Base-by-base conservation (phyloP, 108 stramenopile genomes). In the Phaeodactylum tricornutum region DNA sequence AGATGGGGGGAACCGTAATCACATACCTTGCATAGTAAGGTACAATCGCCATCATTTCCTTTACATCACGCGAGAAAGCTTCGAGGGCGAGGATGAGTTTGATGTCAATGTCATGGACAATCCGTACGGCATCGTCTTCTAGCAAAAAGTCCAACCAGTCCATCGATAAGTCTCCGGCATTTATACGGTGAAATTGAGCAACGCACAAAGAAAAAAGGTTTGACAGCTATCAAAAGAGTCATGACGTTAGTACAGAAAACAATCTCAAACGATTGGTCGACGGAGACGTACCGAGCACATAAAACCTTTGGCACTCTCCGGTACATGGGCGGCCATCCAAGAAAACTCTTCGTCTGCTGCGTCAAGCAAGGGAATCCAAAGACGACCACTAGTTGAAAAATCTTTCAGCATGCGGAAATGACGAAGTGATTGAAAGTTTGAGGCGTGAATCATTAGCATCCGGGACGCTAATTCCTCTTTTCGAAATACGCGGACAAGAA, bases 1-100 rank as follows among this genome's bases (percentile, higher is more conserved):
- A 28, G 19, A 45, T 11, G 22, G 48, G 26, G 37, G 19, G n/a
- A n/a, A n/a, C n/a, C n/a, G n/a, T n/a, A n/a, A n/a, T 5, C 19
- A 52, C 84, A 70, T 60, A 86, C 84, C 72, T 80, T 44, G 83
- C 68, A 45, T 84, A 84, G 53, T 89, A 91, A 14, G 88, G 88
- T 16, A 91, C 56, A 21, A 81, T 57, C 14, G 71, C 64, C 65
- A 91, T 73, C 32, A 81, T 64, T 20, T 81, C 75, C 40, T 77
- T 84, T 23, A 91, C 56, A 68, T 91, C 84, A 1, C 67, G 64
- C 34, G 75, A 81, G 28, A 91, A 81, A 8, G 74, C 49, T 47
- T 79, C 77, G 21, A 91, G 48, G 9, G 65, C 69, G 7, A 79
- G 64, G 20, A 84, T 78, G 4, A 91, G 44, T 38, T 79, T 79